phyloP scores from a whole-genome alignment of 495 filamentous ascomycete species.

The Annulohypoxylon maeteangense region DNA sequence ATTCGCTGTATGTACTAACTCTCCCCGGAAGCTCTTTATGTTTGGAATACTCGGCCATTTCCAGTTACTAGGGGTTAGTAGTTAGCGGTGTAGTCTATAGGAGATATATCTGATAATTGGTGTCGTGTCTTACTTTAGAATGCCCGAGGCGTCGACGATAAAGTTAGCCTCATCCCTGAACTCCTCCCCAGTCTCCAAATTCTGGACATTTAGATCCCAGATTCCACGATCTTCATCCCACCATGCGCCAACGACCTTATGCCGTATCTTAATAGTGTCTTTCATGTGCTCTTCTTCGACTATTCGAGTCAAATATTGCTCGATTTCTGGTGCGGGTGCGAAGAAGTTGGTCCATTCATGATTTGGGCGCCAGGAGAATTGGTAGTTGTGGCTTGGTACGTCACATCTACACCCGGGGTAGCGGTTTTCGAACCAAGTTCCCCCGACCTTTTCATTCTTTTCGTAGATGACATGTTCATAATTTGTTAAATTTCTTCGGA shows the following conservation, averaged over 20 bases:
- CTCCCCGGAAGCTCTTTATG: slow-evolving; percentile 59
- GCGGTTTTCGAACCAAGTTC: slow-evolving; percentile 69
- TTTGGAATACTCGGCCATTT: slow-evolving; percentile 68
- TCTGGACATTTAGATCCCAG: slow-evolving; percentile 63
- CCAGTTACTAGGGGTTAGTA: slow-evolving; percentile 61
- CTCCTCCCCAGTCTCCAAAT: slow-evolving; percentile 56
- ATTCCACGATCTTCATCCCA: slow-evolving; percentile 56
- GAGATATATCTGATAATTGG: background rate
- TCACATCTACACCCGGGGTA: slow-evolving; percentile 68
- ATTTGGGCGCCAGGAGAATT: slow-evolving; percentile 66
- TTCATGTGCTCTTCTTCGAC: slow-evolving; percentile 66
- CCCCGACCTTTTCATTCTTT: slow-evolving; percentile 75
- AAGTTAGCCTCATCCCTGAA: slow-evolving; percentile 64
- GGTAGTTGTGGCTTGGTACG: slow-evolving; percentile 65
- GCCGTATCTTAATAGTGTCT: slow-evolving; percentile 58
- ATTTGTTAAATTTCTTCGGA: slow-evolving; percentile 54
- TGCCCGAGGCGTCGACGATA: slow-evolving; percentile 67
- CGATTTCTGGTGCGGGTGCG: slow-evolving; percentile 66
- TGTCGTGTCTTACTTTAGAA: slow-evolving; percentile 61
- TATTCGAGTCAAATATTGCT: slow-evolving; percentile 65
- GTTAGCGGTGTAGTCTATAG: slow-evolving; percentile 33
- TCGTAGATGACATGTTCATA: slow-evolving; percentile 76
- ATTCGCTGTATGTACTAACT: slow-evolving; percentile 66
- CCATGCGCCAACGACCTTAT: slow-evolving; percentile 52
- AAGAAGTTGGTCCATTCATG: slow-evolving; percentile 70